Evolutionary conservation across 208 protist species (phyloP).

Genomic region (Angomonas ambiguus): DNA sequence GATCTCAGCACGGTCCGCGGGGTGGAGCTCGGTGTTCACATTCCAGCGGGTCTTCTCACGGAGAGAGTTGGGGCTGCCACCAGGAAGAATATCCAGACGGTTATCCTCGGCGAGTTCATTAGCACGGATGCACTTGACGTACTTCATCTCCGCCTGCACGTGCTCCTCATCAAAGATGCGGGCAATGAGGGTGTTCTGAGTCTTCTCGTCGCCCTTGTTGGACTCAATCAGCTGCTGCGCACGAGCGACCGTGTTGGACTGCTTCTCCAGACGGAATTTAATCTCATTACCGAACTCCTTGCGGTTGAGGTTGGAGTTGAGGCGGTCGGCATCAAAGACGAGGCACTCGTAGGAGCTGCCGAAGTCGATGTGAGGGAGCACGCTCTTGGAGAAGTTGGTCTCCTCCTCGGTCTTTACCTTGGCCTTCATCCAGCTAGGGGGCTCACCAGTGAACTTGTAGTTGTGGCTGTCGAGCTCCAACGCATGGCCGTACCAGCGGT

Average conservation of each 20-base stretch:
- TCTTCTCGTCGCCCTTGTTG: constrained; percentile 35
- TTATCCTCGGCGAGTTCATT: constrained; percentile 88
- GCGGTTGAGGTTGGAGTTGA: constrained; percentile 71
- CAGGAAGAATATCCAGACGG: constrained; percentile 81
- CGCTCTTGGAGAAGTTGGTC: constrained; percentile 64
- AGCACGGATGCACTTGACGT: constrained; percentile 86
- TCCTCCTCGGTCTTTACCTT: constrained; percentile 76
- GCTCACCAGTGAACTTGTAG: constrained; percentile 84
- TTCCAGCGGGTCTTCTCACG: constrained; percentile 89
- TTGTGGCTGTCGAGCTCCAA: constrained; percentile 80
- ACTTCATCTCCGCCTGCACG: constrained; percentile 87
- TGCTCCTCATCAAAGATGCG: constrained; percentile 88
- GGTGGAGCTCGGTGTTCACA: constrained; percentile 80
- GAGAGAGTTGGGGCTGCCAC: constrained; percentile 80
- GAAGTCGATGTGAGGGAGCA: constrained; percentile 82
- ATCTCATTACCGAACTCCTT: constrained; percentile 89
- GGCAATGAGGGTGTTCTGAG: constrained; percentile 76
- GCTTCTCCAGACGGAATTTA: constrained; percentile 79
- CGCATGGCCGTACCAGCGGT: constrained; percentile 85
- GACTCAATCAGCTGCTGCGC: constrained; percentile 80
- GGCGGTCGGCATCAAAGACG: constrained; percentile 77
- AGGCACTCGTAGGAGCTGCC: constrained; percentile 79
- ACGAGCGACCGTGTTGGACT: constrained; percentile 80
- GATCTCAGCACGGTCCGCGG: constrained; percentile 73
- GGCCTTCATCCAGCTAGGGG: constrained; percentile 67